Evolutionary conservation across 768 basidiomycete species (phyloP), one percentile per base, ranked within the genome.

Genomic region (Pilatotrama ljubarskyi): DNA sequence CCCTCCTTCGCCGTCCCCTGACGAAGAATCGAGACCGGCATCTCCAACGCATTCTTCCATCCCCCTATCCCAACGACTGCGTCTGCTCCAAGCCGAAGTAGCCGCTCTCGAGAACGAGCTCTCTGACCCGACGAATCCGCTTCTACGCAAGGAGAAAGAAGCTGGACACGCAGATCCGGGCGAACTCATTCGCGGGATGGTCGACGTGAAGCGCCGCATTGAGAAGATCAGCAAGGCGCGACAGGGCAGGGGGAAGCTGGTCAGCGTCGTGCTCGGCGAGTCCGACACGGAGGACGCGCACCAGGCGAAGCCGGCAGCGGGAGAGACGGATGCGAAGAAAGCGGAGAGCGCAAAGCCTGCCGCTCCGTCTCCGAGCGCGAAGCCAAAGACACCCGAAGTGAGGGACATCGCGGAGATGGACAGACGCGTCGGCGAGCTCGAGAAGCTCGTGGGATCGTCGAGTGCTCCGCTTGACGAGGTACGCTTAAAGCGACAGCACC

Each of bases 401-500:
- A 80, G 79, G 52, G 80, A 71, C 15, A 71, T 93, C 18, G 82
- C 85, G 2, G 88, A 91, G 57, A 80, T 98, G 69, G 96, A 98
- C 73, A 80, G 80, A 65, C 84, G 96, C 36, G 81, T 99, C 2
- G 88, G 90, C 7, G 84, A 89, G 61, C 77, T 99, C 15, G 96
- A 98, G 70, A 84, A 82, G 58, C 64, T 91, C 11, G 78, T 99
- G 29, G 96, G 96, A 1, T 88, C 93, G 6, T 85, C 86, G n/a
- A 87, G 81, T 55, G 81, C 88, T 13, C 79, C 85, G 8, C 69
- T 95, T 11, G 93, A 97, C 70, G 93, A 96, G 78, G 95, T 93
- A 70, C 55, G 80, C 18, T 3, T 36, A 38, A 32, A 4, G 36
- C 35, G 52, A 9, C 42, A 35, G 24, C 25, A 32, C 9, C 13